Base-by-base conservation (phyloP, 2,329 filamentous ascomycete species). In the Phyllosticta ampelicida region DNA sequence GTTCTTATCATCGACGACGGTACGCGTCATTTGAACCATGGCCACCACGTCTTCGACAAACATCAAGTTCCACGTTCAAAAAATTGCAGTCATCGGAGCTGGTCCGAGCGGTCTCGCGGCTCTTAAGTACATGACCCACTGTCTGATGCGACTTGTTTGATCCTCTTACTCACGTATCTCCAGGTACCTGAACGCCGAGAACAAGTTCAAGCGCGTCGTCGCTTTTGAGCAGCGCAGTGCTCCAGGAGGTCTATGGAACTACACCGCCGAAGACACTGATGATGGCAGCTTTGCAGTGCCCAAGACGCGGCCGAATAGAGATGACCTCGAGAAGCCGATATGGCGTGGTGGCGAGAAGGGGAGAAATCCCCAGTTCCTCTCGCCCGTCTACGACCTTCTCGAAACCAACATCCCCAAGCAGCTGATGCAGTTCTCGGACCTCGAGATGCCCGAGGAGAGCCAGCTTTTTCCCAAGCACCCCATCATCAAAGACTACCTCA, bases 161-260 rank as follows among this genome's bases (percentile, higher is more conserved):
- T 28, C 3, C 5, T 9, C 20, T 19, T 16, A 29, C 58, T 60
- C 48, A 60, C 54, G 26, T 16, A n/a, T 16, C 13, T 23, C 5
- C 56, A 83, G 80, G 63, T 91, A 91, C 67, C 78, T 96, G 18
- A 70, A 81, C 10, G 89, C 86, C 0, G 90, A 87, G 65, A 86
- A 78, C 67, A 76, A 69, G 1, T 94, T 94, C 66, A 74, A 83
- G 11, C 80, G 77, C 28, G 85, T 97, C 60, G 81, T 85, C 60
- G 72, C 96, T 48, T 95, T 87, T 66, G 94, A 97, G 72, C 89
- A 96, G 71, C 85, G 90, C 63, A 75, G 79, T 51, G 79, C 82
- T 53, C 81, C 87, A 6, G 92, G 90, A 59, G 92, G 94, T 1
- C 82, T 94, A 9, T 97, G 92, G 92, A 86, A 90, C 66, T 90